A percentile compares a stretch with the other conserved stretches of the same genome.
Evolutionary conservation across 1,284 basidiomycete species (phyloP).

Genomic region (Butyriboletus appendiculatus): DNA sequence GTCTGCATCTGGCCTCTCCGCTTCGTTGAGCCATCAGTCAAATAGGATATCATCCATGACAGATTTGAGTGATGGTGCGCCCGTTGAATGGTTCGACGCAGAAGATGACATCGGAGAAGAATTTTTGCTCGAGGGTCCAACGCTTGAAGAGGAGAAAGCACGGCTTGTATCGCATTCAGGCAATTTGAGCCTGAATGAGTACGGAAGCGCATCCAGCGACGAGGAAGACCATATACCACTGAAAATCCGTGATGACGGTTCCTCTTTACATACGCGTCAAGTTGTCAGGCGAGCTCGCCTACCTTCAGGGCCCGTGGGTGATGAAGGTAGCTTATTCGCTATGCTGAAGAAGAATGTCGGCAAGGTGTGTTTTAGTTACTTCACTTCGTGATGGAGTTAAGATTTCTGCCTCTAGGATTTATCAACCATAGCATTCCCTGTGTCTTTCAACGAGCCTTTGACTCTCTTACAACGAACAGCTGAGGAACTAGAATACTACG

Average conservation of each 20-base stretch:
- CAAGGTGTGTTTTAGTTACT: slow-evolving; percentile 53
- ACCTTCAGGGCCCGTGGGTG: slow-evolving; percentile 66
- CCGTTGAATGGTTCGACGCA: slow-evolving; percentile 75
- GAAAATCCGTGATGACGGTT: slow-evolving; percentile 14
- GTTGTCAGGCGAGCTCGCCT: slow-evolving; percentile 61
- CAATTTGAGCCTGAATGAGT: slow-evolving; percentile 43
- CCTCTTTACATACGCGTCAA: slow-evolving; percentile 28
- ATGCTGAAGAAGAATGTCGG: slow-evolving; percentile 93
- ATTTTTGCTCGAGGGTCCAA: slow-evolving; percentile 57
- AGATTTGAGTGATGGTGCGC: slow-evolving; percentile 52
- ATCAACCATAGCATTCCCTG: slow-evolving; percentile 82
- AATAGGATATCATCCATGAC: slow-evolving; percentile 55
- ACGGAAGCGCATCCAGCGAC: slow-evolving; percentile 42
- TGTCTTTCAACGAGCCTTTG: slow-evolving; percentile 88
- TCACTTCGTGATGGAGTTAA: neutral
- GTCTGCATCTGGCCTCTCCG: slow-evolving; percentile 31
- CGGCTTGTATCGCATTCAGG: slow-evolving; percentile 42
- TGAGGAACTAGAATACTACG: slow-evolving; percentile 83
- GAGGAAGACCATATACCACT: slow-evolving; percentile 33
- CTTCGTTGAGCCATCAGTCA: slow-evolving; percentile 39
- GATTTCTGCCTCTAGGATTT: slow-evolving; percentile 58
- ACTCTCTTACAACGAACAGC: slow-evolving; percentile 78
- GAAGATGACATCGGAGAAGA: slow-evolving; percentile 62
- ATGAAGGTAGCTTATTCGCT: slow-evolving; percentile 86
- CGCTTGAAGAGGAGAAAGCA: slow-evolving; percentile 46